Conservation (phyloP, 345 rosid genomes). For the Eucalyptus regnans region DNA sequence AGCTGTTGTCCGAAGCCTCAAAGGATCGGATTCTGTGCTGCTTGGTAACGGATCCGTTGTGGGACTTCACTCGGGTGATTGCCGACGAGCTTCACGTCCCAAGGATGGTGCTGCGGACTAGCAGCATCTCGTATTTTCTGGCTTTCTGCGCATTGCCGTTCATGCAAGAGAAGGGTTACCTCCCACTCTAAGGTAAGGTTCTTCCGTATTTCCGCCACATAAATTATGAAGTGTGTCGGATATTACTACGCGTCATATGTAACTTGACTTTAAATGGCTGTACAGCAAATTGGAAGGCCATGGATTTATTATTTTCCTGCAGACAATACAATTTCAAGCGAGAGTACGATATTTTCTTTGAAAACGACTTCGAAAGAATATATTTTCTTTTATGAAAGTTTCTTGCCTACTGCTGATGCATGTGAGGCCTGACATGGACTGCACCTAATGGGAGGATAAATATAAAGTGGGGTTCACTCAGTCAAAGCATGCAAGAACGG, state of each 20-base stretch:
- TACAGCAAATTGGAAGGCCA: background rate
- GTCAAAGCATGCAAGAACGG: too few relatives aligned
- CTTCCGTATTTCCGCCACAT: background rate
- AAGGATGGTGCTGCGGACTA: slow-evolving; percentile 31
- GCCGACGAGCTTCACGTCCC: slow-evolving; percentile 22
- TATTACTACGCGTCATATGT: background rate
- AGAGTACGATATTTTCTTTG: too few relatives aligned
- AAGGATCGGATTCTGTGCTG: slow-evolving; percentile 13
- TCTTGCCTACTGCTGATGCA: too few relatives aligned
- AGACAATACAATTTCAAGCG: too few relatives aligned
- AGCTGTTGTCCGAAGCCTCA: slow-evolving; percentile 4
- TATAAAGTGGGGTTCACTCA: too few relatives aligned
- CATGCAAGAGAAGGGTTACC: slow-evolving; percentile 12
- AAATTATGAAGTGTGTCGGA: background rate
- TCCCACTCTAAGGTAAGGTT: slow-evolving; percentile 11
- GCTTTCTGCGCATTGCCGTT: slow-evolving; percentile 8
- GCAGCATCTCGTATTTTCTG: slow-evolving; percentile 10
- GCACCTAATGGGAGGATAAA: too few relatives aligned
- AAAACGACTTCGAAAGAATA: too few relatives aligned
- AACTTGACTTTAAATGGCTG: background rate
- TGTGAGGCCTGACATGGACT: too few relatives aligned
- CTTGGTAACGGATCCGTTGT: slow-evolving; percentile 25
- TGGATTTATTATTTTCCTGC: background rate
- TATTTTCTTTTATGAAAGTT: too few relatives aligned
- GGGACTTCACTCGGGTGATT: slow-evolving; percentile 15